Evolutionary conservation across 805 yeast genomes (phyloP).

Genomic region (Gaillardinia entomophila): DNA sequence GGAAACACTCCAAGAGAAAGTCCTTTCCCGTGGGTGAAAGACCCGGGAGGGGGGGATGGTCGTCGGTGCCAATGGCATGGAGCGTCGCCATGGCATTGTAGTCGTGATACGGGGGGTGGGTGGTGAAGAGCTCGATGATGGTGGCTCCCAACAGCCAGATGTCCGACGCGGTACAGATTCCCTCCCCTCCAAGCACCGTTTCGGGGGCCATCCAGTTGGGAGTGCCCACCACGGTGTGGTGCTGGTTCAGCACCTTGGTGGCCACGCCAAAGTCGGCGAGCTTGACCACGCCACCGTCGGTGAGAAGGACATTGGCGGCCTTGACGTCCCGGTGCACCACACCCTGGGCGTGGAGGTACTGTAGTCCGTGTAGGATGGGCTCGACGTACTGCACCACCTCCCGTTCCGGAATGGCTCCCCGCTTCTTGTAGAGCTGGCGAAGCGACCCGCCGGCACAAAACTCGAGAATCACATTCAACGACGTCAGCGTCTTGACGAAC

Average conservation of each 20-base stretch:
- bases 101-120: slow-evolving; percentile 81
- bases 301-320: slow-evolving; percentile 89
- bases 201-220: slow-evolving; percentile 99
- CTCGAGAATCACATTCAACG: slow-evolving; percentile 59
- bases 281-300: slow-evolving; percentile 84
- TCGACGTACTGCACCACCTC: slow-evolving; percentile 44
- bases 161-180: slow-evolving; percentile 85
- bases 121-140: slow-evolving; percentile 77
- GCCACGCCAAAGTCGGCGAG: slow-evolving; percentile 97
- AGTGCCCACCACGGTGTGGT: slow-evolving; percentile 63
- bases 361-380: slow-evolving; percentile 57
- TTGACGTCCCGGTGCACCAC: slow-evolving; percentile 85
- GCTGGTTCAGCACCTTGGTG: slow-evolving; percentile 43
- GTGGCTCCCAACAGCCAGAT: slow-evolving; percentile 97
- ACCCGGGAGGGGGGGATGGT: slow-evolving; percentile 63
- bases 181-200: slow-evolving; percentile 70
- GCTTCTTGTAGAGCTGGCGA: slow-evolving; percentile 42
- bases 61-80: slow-evolving; percentile 78
- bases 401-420: slow-evolving; percentile 50
- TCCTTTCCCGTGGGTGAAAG: slow-evolving; percentile 42
- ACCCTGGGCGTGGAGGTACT: slow-evolving; percentile 63
- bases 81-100: slow-evolving; percentile 71
- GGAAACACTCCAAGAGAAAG: slow-evolving; percentile 63
- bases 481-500: slow-evolving; percentile 48
- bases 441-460: slow-evolving; percentile 61